phyloP scores from a whole-genome alignment of 2,329 filamentous ascomycete species.

The Aspergillus sp. region DNA sequence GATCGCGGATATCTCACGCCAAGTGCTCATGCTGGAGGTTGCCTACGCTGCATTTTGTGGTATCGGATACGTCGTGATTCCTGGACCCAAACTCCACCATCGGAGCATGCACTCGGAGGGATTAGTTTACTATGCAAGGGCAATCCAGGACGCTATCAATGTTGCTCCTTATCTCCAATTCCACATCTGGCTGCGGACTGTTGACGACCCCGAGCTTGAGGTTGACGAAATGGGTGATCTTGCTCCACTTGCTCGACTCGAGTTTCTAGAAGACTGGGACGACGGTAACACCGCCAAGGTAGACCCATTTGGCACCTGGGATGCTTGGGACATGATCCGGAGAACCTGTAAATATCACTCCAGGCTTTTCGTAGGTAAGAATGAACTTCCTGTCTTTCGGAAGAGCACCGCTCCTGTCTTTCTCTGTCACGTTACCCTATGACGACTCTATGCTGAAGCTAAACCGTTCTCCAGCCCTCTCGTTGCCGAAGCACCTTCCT shows the following conservation, averaged over 20 bases:
- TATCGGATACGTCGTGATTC: conserved; percentile 76
- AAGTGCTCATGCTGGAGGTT: conserved; percentile 86
- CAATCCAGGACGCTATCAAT: conserved; percentile 74
- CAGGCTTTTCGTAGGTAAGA: conserved; percentile 80
- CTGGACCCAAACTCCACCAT: conserved; percentile 69
- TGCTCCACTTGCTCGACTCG: conserved; percentile 41
- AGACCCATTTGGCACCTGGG: conserved; percentile 80
- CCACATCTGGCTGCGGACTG: conserved; percentile 80
- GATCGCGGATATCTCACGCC: conserved; percentile 81
- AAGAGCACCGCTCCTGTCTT: too few species aligned
- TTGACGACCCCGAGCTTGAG: conserved; percentile 65
- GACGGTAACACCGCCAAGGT: conserved; percentile 48
- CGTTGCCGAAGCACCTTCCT: conserved; percentile 61
- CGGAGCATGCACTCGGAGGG: conserved; percentile 50
- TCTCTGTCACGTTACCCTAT: neutral
- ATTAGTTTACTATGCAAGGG: conserved; percentile 74
- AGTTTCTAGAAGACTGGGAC: conserved; percentile 34
- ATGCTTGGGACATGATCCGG: conserved; percentile 87
- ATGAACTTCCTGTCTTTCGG: conserved; percentile 6
- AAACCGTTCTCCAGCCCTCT: conserved; percentile 47
- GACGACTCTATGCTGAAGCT: conserved; percentile 14
- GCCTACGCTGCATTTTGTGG: conserved; percentile 96
- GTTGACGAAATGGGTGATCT: conserved; percentile 45
- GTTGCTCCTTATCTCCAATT: conserved; percentile 76
- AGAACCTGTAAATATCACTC: conserved; percentile 80